Evolutionary conservation across 1,139 yeast genomes (phyloP).

Genomic region (Yamadazyma taylorii): DNA sequence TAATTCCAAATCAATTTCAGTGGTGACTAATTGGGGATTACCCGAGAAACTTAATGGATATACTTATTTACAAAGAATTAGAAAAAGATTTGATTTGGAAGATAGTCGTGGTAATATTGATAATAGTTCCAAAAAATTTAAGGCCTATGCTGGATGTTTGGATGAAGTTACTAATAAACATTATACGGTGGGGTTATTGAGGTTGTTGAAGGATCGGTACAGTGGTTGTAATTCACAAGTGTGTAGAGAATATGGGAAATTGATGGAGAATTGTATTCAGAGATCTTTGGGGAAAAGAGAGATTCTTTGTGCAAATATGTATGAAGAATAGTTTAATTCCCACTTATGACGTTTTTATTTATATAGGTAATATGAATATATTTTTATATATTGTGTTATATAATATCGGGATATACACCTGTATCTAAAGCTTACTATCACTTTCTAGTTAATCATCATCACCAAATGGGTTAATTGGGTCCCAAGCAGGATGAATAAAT

Average conservation of each 20-base stretch:
- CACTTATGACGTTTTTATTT: too few relatives aligned
- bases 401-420: too few relatives aligned
- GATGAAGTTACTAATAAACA: slow-evolving; percentile 19
- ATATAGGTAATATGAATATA: too few relatives aligned
- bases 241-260: slow-evolving; percentile 54
- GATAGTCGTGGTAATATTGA: slow-evolving; percentile 7
- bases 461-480: neutral
- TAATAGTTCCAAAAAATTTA: slow-evolving; percentile 11
- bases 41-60: slow-evolving; percentile 34
- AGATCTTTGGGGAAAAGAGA: slow-evolving; percentile 52
- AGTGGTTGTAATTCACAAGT: slow-evolving; percentile 57
- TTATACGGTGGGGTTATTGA: slow-evolving; percentile 43
- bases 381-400: too few relatives aligned
- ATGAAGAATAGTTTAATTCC: too few relatives aligned
- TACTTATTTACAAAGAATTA: slow-evolving; percentile 32
- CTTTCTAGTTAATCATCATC: neutral
- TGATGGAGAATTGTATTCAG: slow-evolving; percentile 54
- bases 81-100: slow-evolving; percentile 34
- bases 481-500: slow-evolving; percentile 2
- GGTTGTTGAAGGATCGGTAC: slow-evolving; percentile 25
- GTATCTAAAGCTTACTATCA: neutral
- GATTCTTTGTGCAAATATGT: slow-evolving; percentile 51
- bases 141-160: slow-evolving; percentile 14
- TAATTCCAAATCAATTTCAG: neutral
- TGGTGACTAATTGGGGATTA: slow-evolving; percentile 12